Conservation (phyloP, 31 red algal species). For the Asparagopsis taxiformis region DNA sequence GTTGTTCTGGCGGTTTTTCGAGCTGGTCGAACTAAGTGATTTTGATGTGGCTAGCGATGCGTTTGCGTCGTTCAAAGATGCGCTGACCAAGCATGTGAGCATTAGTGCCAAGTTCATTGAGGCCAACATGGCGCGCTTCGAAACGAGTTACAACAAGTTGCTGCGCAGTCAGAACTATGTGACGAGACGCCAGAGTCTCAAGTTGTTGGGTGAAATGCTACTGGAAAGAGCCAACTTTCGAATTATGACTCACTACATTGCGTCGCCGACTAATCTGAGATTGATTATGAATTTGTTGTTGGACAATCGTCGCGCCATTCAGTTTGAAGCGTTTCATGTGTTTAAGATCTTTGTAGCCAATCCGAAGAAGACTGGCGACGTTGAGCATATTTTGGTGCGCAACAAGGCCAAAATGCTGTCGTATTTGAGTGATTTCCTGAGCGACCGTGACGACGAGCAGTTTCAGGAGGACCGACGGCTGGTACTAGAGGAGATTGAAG, state of each 20-base stretch:
- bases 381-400: slow-evolving; percentile 79
- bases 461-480: slow-evolving; percentile 85
- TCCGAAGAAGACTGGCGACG: slow-evolving; percentile 80
- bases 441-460: slow-evolving; percentile 91
- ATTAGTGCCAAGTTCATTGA: slow-evolving; percentile 81
- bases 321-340: slow-evolving; percentile 99
- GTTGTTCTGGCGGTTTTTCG: slow-evolving; percentile 88
- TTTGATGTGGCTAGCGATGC: slow-evolving; percentile 99
- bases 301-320: slow-evolving; percentile 88
- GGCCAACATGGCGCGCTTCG: slow-evolving; percentile 74
- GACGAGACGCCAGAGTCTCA: slow-evolving; percentile 84
- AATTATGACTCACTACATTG: slow-evolving; percentile 97
- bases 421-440: slow-evolving; percentile 82
- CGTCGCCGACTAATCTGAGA: slow-evolving; percentile 83
- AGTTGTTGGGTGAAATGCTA: slow-evolving; percentile 92
- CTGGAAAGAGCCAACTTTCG: slow-evolving; percentile 86
- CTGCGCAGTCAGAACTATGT: slow-evolving; percentile 90
- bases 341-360: slow-evolving; percentile 99
- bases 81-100: slow-evolving; percentile 75
- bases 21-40: slow-evolving; percentile 78
- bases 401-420: slow-evolving; percentile 83
- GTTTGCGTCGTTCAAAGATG: slow-evolving; percentile 87
- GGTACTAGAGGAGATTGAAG: slow-evolving; percentile 70
- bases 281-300: slow-evolving; percentile 95
- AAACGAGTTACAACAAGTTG: slow-evolving; percentile 62